These are phyloP conservation scores for Chlamydomonas reinhardtii DNA, from an alignment of 163 green algal genomes.

Conservation along the genomic window DNA sequence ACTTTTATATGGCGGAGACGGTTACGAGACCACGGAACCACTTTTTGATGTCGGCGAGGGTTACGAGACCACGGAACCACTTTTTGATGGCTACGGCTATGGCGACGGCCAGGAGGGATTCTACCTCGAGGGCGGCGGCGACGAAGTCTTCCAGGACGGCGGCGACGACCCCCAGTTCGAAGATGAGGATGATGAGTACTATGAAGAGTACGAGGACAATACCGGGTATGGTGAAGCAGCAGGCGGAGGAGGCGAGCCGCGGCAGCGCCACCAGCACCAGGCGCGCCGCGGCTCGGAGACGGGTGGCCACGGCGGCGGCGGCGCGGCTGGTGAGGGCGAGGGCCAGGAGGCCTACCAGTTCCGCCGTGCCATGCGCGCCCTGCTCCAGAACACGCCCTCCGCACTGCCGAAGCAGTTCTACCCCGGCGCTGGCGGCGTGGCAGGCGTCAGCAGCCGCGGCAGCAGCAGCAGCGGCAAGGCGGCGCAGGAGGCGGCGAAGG, in stretches of 20 bases:
- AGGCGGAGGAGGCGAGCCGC: not conserved
- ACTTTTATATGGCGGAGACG: not conserved
- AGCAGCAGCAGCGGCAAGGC: not conserved
- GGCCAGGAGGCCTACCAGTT: not conserved
- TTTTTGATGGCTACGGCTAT: not conserved
- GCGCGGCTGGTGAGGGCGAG: too few species aligned
- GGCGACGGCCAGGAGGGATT: too few species aligned
- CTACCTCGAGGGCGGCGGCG: too few species aligned
- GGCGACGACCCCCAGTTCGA: too few species aligned
- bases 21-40: too few species aligned
- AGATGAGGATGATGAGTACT: not conserved
- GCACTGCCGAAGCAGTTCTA: too few species aligned
- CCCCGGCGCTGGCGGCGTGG: too few species aligned
- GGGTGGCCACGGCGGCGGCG: too few species aligned
- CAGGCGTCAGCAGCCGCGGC: not conserved
- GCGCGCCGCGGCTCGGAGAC: not conserved
- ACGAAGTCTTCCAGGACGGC: too few species aligned
- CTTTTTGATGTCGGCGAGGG: too few species aligned
- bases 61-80: too few species aligned
- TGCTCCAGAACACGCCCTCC: not conserved
- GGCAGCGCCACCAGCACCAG: not conserved
- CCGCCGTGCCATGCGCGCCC: not conserved
- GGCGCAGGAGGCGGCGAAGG: not conserved
- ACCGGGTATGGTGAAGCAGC: not conserved
- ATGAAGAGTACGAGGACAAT: conserved; percentile 3